phyloP scores from a whole-genome alignment of 495 filamentous ascomycete species.

The Evernia prunastri region DNA sequence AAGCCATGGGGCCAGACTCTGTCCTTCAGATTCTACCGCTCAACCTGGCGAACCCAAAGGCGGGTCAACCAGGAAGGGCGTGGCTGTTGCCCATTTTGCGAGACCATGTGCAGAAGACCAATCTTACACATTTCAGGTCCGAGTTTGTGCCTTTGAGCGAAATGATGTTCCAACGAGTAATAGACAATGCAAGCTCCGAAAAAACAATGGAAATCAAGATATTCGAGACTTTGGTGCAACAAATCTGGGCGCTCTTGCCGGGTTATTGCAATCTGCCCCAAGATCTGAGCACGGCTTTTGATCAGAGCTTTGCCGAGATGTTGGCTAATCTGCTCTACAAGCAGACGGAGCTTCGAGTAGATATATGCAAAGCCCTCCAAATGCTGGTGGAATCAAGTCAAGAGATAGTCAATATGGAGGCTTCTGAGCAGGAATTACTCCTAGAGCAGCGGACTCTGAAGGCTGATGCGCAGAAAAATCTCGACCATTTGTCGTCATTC shows the following conservation, averaged over 20 bases:
- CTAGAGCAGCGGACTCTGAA: conserved; percentile 68
- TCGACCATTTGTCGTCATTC: conserved; percentile 69
- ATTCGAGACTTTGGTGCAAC: conserved; percentile 90
- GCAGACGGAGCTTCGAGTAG: conserved; percentile 76
- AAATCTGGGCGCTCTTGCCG: conserved; percentile 91
- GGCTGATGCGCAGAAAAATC: conserved; percentile 64
- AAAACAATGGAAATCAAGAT: conserved; percentile 95
- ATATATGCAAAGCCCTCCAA: conserved; percentile 80
- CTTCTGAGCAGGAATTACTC: conserved; percentile 60
- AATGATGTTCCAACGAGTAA: conserved; percentile 77
- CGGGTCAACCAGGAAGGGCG: conserved; percentile 74
- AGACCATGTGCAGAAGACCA: conserved; percentile 76
- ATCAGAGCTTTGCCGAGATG: conserved; percentile 86
- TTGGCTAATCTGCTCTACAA: conserved; percentile 86
- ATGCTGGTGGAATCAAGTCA: conserved; percentile 87
- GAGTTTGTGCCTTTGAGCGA: conserved; percentile 88
- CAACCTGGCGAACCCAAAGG: conserved; percentile 69
- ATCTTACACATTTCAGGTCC: conserved; percentile 73
- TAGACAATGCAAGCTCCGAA: conserved; percentile 68
- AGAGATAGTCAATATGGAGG: conserved; percentile 55
- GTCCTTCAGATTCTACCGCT: conserved; percentile 76
- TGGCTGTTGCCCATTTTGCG: conserved; percentile 91
- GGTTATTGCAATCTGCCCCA: conserved; percentile 90
- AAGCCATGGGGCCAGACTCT: conserved; percentile 78
- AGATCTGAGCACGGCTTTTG: conserved; percentile 69